These are phyloP conservation scores for Elaeis oleifera DNA, from an alignment of 202 grass and related monocot genomes.

Conservation along the genomic window DNA sequence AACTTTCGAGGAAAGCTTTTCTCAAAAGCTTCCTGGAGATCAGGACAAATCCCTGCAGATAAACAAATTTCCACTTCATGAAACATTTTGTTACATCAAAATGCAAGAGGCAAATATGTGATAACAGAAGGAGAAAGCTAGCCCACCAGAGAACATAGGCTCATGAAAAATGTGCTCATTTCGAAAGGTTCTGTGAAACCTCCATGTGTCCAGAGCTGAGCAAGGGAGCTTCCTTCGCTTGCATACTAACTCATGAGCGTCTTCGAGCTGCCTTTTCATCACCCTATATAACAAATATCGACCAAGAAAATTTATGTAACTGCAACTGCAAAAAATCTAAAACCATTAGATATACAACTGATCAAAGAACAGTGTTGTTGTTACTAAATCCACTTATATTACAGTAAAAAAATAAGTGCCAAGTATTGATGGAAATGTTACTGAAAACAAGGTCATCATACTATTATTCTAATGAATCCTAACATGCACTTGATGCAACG, in stretches of 20 bases:
- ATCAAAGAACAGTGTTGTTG: no score
- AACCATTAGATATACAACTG: constrained; percentile 5
- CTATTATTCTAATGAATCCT: no score
- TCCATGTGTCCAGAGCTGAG: constrained; percentile 46
- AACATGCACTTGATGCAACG: no score
- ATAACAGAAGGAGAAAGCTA: constrained; percentile 11
- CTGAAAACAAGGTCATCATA: no score
- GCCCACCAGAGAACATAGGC: constrained; percentile 48
- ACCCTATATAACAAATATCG: constrained; percentile 21
- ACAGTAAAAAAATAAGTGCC: no score
- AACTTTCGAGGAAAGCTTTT: constrained; percentile 24
- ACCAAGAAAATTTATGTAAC: no score
- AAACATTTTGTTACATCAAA: background rate
- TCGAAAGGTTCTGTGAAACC: constrained; percentile 25
- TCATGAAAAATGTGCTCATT: constrained; percentile 44
- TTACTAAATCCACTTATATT: no score
- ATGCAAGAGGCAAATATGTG: background rate
- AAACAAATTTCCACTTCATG: constrained; percentile 1
- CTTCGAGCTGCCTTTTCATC: constrained; percentile 56
- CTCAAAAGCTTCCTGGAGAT: constrained; percentile 33
- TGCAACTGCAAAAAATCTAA: background rate
- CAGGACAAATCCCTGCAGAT: constrained; percentile 45
- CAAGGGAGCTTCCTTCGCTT: constrained; percentile 73
- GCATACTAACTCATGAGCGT: constrained; percentile 23
- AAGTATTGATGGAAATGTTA: no score